phyloP scores from a whole-genome alignment of 768 basidiomycete genomes.

The Trichaptum fuscoviolaceum region DNA sequence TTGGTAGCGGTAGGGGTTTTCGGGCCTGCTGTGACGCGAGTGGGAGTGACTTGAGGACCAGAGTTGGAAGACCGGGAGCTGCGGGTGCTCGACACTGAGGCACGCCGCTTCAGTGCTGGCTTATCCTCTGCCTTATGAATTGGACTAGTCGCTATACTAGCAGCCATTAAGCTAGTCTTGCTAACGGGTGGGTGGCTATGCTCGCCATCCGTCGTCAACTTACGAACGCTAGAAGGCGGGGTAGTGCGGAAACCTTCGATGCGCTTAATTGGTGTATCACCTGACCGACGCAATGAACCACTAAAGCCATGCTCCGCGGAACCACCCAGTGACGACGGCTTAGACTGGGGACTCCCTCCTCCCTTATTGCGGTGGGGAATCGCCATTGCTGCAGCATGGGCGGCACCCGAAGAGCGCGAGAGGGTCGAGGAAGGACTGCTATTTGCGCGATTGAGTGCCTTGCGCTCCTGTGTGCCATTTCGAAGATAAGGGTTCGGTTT shows the following conservation, averaged over 20 bases:
- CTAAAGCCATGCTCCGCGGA: background rate
- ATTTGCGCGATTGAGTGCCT: conserved; percentile 27
- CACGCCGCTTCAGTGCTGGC: background rate
- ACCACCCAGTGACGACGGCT: background rate
- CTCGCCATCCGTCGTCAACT: background rate
- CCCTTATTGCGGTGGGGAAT: background rate
- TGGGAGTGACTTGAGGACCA: conserved; percentile 9
- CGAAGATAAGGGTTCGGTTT: conserved; percentile 33
- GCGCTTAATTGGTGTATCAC: background rate
- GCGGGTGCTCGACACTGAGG: background rate
- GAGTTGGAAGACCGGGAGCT: conserved; percentile 1
- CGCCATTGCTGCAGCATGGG: conserved; percentile 14
- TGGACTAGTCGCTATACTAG: background rate
- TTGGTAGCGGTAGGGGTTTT: conserved; percentile 11
- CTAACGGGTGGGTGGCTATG: background rate
- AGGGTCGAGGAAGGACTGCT: conserved; percentile 26
- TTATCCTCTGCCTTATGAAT: background rate
- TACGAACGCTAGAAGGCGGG: background rate
- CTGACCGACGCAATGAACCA: background rate
- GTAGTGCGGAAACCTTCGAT: conserved; percentile 5
- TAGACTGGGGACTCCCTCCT: conserved; percentile 2
- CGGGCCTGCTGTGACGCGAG: conserved; percentile 17
- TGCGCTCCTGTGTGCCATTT: background rate
- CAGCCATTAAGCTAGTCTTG: background rate
- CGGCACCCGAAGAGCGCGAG: conserved; percentile 29